Conservation (phyloP, 148 eudicot genomes). For the Nepenthes gracilis region DNA sequence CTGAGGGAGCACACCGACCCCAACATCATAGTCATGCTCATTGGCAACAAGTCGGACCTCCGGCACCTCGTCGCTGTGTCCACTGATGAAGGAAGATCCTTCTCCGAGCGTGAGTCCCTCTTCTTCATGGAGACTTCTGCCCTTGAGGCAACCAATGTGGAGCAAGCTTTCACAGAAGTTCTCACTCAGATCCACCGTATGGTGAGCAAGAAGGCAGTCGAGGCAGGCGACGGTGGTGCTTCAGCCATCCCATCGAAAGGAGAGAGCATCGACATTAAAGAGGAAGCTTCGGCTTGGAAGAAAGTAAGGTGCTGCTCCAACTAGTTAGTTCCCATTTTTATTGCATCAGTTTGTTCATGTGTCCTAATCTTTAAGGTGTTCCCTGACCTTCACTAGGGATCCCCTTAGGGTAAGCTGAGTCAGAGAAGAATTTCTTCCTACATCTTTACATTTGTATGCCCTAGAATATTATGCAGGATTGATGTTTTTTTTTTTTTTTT, state of each 20-base stretch:
- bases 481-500: too few species aligned
- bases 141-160: slow-evolving; percentile 79
- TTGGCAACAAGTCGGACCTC: slow-evolving; percentile 87
- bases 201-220: slow-evolving; percentile 82
- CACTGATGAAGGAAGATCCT: slow-evolving; percentile 56
- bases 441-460: too few species aligned
- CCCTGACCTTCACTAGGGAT: too few species aligned
- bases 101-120: slow-evolving; percentile 65
- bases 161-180: slow-evolving; percentile 67
- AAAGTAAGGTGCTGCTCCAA: slow-evolving; percentile 62
- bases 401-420: too few species aligned
- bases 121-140: slow-evolving; percentile 95
- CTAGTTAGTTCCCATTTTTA: slow-evolving; percentile 13
- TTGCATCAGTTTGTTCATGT: too few species aligned
- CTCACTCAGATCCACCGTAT: slow-evolving; percentile 56
- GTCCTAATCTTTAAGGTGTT: too few species aligned
- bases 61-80: slow-evolving; percentile 74
- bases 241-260: slow-evolving; percentile 55
- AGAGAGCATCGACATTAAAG: slow-evolving; percentile 49
- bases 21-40: slow-evolving; percentile 83
- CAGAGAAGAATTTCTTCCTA: too few species aligned
- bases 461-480: too few species aligned
- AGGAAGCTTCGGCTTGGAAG: slow-evolving; percentile 53
- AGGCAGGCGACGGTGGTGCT: slow-evolving; percentile 52
- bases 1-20: slow-evolving; percentile 83